Evolutionary conservation across 2,329 filamentous ascomycete genomes (phyloP), one percentile per base, ranked within the genome.

Genomic region (Sclerotinia subarctica): DNA sequence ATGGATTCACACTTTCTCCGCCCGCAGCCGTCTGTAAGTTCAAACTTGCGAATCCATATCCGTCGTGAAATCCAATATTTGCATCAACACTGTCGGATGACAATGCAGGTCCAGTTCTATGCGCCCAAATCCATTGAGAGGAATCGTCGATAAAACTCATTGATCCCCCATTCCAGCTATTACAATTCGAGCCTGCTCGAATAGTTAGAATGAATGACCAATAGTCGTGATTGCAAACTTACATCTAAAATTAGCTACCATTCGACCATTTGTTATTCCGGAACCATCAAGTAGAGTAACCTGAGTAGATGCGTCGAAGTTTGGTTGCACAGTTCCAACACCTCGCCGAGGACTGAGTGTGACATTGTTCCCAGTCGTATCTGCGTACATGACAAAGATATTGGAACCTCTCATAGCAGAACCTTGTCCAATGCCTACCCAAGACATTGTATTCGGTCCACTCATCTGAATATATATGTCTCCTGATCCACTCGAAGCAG

Each of bases 311-410:
- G 76, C 76, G 69, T 83, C 81, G 66, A 79, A 75, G 21, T 74
- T 70, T 2, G 85, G 85, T 70, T 78, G 71, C 4, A 65, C 69
- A 44, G 85, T 74, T 8, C 83, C 83, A 17, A 73, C 78, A 11
- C 81, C 81, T 8, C 79, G 72, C 52, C 86, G 78, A 13, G 85
- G 82, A 3, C 85, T 87, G 11, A 88, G 71, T 0, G 86, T 88
- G 19, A 88, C 83, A 70, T 86, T 87, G 54, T 77, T 80, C 35
- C 84, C 82, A 49, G 77, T 77, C 51, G 81, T 77, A 35, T 82
- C 80, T n/a, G 83, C 81, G 72, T 88, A 88, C 7, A 87, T 79
- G 54, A 88, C 78, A 73, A 88, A 87, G 58, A 88, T 87, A 74
- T 86, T 86, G 7, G 86, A 76, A 29, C 81, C 82, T 21, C 76